Base-by-base conservation (phyloP, 768 basidiomycete genomes). In the Tylopilus sp. region DNA sequence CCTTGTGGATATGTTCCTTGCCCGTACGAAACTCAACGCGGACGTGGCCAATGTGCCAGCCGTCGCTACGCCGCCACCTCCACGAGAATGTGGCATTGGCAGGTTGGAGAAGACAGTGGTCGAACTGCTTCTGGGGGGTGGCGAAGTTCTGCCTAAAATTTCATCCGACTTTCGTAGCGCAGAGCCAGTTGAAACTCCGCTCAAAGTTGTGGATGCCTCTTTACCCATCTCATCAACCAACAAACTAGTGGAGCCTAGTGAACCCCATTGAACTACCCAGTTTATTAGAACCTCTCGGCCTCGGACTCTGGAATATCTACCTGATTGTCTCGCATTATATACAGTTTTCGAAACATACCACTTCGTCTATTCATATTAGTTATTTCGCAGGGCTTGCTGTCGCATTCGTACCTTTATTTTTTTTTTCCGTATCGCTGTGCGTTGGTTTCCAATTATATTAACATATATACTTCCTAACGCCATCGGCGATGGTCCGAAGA, bases 1-100 rank as follows among this genome's bases (percentile, higher is more conserved):
- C 39, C 82, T 95, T 50, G 76, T 92, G 25, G 86, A 91, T 56
- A 88, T 91, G 75, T 87, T 89, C 71, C 73, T 95, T 51, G 76
- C 81, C 12, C 82, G 82, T 56, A 76, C 77, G 47, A 82, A 81
- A 17, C 75, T 76, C 40, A 47, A 69, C 11, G 20, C 64, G 20
- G 70, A 73, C 28, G 54, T 65, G 22, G 63, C 70, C 61, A 42
- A 55, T 38, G 47, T 48, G 20, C 66, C 67, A 26, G 62, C 64
- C 11, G 64, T 66, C 40, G 58, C 72, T 12, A 63, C 67, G 46
- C 66, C 72, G 21, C 65, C 73, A 22, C 63, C 72, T 8, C 68
- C 72, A 33, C 73, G 67, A 40, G 69, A 75, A 48, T 40, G 61
- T 42, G 30, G 46, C 40, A 20, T 44, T 53, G 44, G 25, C 48